Percentiles rank a stretch among this genome's conserved stretches.
These are phyloP conservation scores for Umbelopsis vinacea DNA, from an alignment of 192 early-diverging fungal genomes.

Conservation along the genomic window DNA sequence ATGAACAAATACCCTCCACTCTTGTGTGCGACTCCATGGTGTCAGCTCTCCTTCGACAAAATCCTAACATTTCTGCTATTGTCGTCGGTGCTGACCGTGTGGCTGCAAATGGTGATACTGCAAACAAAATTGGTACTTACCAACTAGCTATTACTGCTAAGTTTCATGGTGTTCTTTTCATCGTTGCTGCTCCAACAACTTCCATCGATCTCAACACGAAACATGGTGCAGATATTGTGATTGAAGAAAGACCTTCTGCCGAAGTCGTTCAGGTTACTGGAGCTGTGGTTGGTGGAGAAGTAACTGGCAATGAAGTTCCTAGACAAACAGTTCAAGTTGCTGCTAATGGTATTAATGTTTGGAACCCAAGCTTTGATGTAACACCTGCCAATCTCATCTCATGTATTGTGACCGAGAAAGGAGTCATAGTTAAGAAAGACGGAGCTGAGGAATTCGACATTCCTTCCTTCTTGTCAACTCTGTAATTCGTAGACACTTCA, in stretches of 20 bases:
- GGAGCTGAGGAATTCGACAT: constrained; percentile 60
- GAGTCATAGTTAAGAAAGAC: constrained; percentile 66
- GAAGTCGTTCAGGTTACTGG: constrained; percentile 78
- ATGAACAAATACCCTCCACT: constrained; percentile 91
- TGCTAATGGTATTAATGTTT: constrained; percentile 83
- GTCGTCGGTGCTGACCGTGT: constrained; percentile 98
- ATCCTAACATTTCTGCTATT: constrained; percentile 75
- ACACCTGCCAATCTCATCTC: constrained; percentile 87
- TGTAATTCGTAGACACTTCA: background rate
- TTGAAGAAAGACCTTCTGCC: constrained; percentile 78
- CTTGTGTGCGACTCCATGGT: constrained; percentile 93
- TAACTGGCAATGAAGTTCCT: constrained; percentile 42
- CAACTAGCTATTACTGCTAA: constrained; percentile 93
- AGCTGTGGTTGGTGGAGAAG: constrained; percentile 43
- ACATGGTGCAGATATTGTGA: constrained; percentile 77
- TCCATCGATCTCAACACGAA: constrained; percentile 81
- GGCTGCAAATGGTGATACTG: constrained; percentile 95
- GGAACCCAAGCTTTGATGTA: constrained; percentile 98
- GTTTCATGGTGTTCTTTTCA: constrained; percentile 83
- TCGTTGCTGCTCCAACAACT: constrained; percentile 96
- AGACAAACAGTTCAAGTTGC: constrained; percentile 72
- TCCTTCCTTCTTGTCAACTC: constrained; percentile 38
- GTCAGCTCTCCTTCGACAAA: constrained; percentile 72
- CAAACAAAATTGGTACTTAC: constrained; percentile 99
- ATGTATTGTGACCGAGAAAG: constrained; percentile 91